Percentiles rank a stretch among this genome's conserved stretches.
phyloP scores from a whole-genome alignment of 1,139 yeast genomes.

The Yarrowia galli region DNA sequence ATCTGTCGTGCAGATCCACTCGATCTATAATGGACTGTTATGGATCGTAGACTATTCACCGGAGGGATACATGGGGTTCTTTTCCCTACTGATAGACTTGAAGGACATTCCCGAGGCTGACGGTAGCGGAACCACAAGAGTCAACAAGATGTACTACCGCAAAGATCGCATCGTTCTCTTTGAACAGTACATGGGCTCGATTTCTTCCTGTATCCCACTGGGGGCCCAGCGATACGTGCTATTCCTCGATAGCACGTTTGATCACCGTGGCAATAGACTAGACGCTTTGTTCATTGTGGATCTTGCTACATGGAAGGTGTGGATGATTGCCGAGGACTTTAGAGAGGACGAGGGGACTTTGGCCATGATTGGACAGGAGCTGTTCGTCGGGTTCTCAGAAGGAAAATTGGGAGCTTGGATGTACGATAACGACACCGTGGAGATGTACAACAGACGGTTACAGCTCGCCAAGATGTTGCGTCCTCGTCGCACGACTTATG shows the following conservation, averaged over 20 bases:
- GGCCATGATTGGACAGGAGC: background rate
- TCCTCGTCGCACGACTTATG: background rate
- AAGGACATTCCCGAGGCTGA: background rate
- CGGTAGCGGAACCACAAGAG: background rate
- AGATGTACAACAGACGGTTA: background rate
- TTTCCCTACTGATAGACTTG: background rate
- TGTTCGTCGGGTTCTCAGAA: background rate
- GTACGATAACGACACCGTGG: background rate
- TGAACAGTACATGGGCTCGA: background rate
- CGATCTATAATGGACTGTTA: background rate
- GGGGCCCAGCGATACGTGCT: background rate
- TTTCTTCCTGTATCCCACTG: background rate
- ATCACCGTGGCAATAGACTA: background rate
- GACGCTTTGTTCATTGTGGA: background rate
- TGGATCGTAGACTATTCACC: background rate
- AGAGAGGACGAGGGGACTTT: background rate
- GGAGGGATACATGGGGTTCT: background rate
- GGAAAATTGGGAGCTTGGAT: slow-evolving; percentile 7
- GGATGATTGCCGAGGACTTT: background rate
- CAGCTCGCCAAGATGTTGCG: background rate
- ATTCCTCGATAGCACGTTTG: background rate
- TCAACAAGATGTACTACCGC: background rate
- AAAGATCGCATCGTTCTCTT: background rate
- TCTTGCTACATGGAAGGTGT: background rate
- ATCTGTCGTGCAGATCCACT: background rate